Evolutionary conservation across 2,329 filamentous ascomycete species (phyloP).

Genomic region (Lasiodiplodia sp.): DNA sequence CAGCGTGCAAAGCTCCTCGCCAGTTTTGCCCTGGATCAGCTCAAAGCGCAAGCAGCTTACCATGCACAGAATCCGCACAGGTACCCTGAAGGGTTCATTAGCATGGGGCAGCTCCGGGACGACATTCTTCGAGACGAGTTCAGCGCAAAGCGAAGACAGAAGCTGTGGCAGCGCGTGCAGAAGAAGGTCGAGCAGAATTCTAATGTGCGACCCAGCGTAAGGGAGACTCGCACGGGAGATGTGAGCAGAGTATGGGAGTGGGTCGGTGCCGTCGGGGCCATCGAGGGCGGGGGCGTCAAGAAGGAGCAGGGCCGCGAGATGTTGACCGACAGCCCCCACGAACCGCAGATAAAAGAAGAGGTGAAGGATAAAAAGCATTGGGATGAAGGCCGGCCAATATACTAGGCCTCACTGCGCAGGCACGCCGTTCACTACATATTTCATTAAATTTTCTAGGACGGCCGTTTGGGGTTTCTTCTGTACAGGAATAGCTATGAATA

Average conservation of each 20-base stretch:
- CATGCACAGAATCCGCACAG: slow-evolving; percentile 69
- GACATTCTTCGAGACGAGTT: slow-evolving; percentile 87
- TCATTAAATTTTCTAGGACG: slow-evolving; percentile 25
- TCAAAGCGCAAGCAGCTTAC: slow-evolving; percentile 84
- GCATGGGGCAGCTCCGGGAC: slow-evolving; percentile 87
- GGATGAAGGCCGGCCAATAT: slow-evolving; percentile 58
- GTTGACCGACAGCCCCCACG: slow-evolving; percentile 31
- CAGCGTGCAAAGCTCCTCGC: slow-evolving; percentile 84
- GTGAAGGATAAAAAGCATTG: slow-evolving; percentile 49
- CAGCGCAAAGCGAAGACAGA: slow-evolving; percentile 75
- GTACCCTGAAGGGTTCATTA: slow-evolving; percentile 79
- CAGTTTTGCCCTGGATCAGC: slow-evolving; percentile 79
- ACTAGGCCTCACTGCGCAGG: slow-evolving; percentile 41
- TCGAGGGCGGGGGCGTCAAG: slow-evolving; percentile 9
- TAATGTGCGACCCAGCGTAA: slow-evolving; percentile 83
- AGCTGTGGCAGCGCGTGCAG: slow-evolving; percentile 83
- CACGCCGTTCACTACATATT: slow-evolving; percentile 2
- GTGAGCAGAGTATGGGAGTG: slow-evolving; percentile 73
- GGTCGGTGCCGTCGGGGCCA: slow-evolving; percentile 63
- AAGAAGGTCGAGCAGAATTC: slow-evolving; percentile 91
- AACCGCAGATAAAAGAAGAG: slow-evolving; percentile 35
- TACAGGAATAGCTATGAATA: slow-evolving; percentile 12
- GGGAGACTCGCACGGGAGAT: slow-evolving; percentile 62
- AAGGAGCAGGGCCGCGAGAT: slow-evolving; percentile 37
- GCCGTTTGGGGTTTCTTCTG: not conserved